Evolutionary conservation across 139 green algal genomes (phyloP), one percentile per base, ranked within the genome.

Genomic region (Pleodorina starrii): DNA sequence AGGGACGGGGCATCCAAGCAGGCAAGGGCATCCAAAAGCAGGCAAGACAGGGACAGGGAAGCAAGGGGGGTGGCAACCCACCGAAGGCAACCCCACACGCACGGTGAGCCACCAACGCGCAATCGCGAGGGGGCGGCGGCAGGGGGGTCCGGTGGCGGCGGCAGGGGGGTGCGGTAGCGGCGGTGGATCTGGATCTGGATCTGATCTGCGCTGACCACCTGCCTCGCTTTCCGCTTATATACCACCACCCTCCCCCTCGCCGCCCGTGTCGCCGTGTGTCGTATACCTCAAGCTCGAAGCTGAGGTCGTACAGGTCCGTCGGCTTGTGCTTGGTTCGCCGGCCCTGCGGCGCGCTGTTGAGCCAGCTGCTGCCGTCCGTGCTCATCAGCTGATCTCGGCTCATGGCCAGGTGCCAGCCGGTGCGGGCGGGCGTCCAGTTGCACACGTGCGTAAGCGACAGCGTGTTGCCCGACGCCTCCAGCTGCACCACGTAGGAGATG

Each of bases 241-340:
- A n/a, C n/a, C n/a, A n/a, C n/a, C n/a, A n/a, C 72, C 40, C 27
- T 38, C 40, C 40, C 72, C 40, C 40, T 6, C 40, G 5, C 72
- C 12, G 21, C 72, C 40, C 42, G n/a, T n/a, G n/a, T n/a, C n/a
- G n/a, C n/a, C n/a, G n/a, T n/a, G n/a, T n/a, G n/a, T n/a, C 43
- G 1, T 21, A 35, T 32, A 87, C 81, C 81, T 87, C 81, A 42
- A 87, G 40, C 81, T 87, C 81, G 46, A 87, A 87, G 60, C 40
- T 78, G 7, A 87, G n/a, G 60, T 87, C 81, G 60, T 87, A 87
- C 43, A 87, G 63, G n/a, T 87, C 81, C 0, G 60, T 60, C 14
- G 78, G 25, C 38, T 85, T 85, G 54, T 54, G 36, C 5, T 36
- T 35, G 0, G 36, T 5, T 11, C 54, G 25, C 54, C 54, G 36